Evolutionary conservation across 2,329 filamentous ascomycete species (phyloP), one percentile per base, ranked within the genome.

Genomic region (Phoma herbarum): DNA sequence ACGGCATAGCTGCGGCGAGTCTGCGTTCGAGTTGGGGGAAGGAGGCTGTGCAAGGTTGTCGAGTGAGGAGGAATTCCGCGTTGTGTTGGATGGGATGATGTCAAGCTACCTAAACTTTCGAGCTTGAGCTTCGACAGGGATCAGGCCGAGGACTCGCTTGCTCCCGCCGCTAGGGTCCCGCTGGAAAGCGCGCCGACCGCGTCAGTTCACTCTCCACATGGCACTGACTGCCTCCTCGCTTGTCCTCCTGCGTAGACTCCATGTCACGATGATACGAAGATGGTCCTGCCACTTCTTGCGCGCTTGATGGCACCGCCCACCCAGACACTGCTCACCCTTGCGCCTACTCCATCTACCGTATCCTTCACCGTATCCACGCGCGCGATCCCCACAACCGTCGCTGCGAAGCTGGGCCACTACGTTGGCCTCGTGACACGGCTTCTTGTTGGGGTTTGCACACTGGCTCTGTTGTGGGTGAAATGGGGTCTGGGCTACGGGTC

Each of bases 281-380:
- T 74, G 65, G 29, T 53, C 28, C 56, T 64, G 18, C 33, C 52
- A 29, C 28, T 70, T 8, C 54, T 75, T 25, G 60, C 66, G n/a
- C 64, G 63, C 50, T 54, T 75, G 18, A 69, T 54, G 8, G 68
- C 72, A 14, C 75, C 74, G 2, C 67, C 71, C 2, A 35, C 60
- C 3, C 70, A 72, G 20, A 69, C 62, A 5, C 63, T 76, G 0
- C 70, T 54, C 9, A 68, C 60, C 12, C 52, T 72, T 10, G 64
- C 70, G n/a, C 81, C 81, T 12, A 82, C 95, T 23, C 89, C 92
- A 45, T 96, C 93, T 2, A 97, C 95, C n/a, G 88, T 91, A 74
- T 90, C 91, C 66, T 98, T 94, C 83, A 96, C 90, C 28, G 91
- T 97, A 55, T 95, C 93, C 33, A 97, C 93, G 57, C 86, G 88